These are phyloP conservation scores for Verticillium dahliae DNA, from an alignment of 2,329 filamentous ascomycete species.

Conservation along the genomic window DNA sequence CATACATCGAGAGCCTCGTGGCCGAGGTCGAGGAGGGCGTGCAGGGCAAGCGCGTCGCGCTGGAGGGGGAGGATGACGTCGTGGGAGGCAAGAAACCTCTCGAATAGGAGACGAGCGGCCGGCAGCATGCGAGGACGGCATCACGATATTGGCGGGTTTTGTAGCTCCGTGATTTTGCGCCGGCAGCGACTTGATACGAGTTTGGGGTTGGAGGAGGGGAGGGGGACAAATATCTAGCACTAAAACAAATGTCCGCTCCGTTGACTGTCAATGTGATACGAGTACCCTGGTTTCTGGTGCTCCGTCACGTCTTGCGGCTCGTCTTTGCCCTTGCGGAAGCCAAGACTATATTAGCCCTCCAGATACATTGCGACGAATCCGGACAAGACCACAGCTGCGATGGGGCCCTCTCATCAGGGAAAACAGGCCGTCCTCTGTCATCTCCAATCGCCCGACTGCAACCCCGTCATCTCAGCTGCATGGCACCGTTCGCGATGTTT, in stretches of 20 bases:
- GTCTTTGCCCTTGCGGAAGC: neutral
- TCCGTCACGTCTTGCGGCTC: neutral
- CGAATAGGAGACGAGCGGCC: neutral
- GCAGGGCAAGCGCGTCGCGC: conserved; percentile 60
- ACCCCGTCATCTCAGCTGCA: conserved; percentile 3
- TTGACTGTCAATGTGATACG: too few species aligned
- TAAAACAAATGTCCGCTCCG: neutral
- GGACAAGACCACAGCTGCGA: neutral
- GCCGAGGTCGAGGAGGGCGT: conserved; percentile 72
- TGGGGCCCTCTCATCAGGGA: neutral
- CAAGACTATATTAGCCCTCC: conserved; percentile 1
- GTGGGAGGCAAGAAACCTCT: neutral
- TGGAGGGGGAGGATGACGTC: conserved; percentile 65
- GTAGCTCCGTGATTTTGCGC: neutral
- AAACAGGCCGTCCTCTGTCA: neutral
- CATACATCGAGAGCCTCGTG: conserved; percentile 72
- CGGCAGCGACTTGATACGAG: neutral
- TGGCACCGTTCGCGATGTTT: neutral
- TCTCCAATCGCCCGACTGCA: neutral
- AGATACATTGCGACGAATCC: neutral
- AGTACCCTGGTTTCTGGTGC: too few species aligned
- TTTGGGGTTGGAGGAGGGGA: neutral
- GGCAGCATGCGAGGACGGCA: conserved; percentile 1
- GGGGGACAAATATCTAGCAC: neutral
- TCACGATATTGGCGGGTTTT: neutral